Evolutionary conservation across 1,284 basidiomycete genomes (phyloP).

Genomic region (Rhodotorula sp.): DNA sequence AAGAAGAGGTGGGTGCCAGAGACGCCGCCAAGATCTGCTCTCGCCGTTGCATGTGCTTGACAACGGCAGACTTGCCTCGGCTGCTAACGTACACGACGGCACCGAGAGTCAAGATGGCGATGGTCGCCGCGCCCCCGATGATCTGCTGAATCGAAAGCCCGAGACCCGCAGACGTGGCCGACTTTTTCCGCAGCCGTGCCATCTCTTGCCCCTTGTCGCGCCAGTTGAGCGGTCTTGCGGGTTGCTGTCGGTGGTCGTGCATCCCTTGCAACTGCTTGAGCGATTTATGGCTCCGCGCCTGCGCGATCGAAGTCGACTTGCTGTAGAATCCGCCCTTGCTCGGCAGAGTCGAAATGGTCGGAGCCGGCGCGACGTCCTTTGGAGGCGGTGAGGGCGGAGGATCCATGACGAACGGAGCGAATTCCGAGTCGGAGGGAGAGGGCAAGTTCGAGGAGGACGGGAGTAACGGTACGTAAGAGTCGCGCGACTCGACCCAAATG

Average conservation of each 20-base stretch:
- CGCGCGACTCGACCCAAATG: conserved; percentile 16
- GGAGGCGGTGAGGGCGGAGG: conserved; percentile 26
- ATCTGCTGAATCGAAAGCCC: conserved; percentile 17
- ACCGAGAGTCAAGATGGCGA: conserved; percentile 20
- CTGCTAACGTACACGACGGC: conserved; percentile 15
- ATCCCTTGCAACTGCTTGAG: background rate
- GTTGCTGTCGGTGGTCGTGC: background rate
- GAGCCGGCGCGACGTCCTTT: conserved; percentile 6
- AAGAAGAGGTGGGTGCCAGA: conserved; percentile 7
- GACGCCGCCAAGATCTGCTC: conserved; percentile 25
- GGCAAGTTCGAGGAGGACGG: conserved; percentile 20
- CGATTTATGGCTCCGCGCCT: conserved; percentile 18
- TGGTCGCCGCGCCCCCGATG: conserved; percentile 12
- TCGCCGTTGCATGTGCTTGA: conserved; percentile 31
- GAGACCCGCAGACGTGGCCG: background rate
- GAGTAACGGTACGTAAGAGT: background rate
- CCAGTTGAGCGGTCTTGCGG: conserved; percentile 22
- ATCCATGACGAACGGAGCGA: background rate
- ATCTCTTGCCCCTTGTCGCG: conserved; percentile 32
- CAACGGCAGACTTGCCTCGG: conserved; percentile 11
- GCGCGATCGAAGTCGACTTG: conserved; percentile 29
- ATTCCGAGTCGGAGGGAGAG: conserved; percentile 5
- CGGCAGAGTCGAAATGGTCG: background rate
- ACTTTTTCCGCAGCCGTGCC: conserved; percentile 24
- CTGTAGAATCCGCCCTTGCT: conserved; percentile 28